Evolutionary conservation across 148 eudicot species (phyloP), one percentile per base, ranked within the genome.

Genomic region (Simmondsia chinensis): DNA sequence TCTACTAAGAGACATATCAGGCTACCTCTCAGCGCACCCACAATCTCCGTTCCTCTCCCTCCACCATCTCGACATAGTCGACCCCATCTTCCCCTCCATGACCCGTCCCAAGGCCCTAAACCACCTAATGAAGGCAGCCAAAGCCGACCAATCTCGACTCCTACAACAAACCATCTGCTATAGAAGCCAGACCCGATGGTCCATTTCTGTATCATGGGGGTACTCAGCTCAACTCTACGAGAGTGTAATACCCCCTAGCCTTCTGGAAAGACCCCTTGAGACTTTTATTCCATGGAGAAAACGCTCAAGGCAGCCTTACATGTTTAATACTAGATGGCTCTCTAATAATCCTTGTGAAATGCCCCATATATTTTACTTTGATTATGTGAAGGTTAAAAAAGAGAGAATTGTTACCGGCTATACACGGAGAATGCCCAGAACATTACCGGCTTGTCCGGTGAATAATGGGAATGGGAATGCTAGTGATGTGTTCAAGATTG

Each of bases 131-230:
- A 40, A 58, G 45, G 73, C 76, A 1, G 76, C 64, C 2, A 51
- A 57, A 28, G 49, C 29, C 2, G 81, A 74, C 36, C 51, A 46
- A 9, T 50, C 80, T 5, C 46, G 82, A 23, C 54, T 82, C 0
- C 52, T 82, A 0, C 85, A 77, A 50, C 85, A 85, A 73, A 77
- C 68, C 20, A 56, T 80, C 1, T 85, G 89, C 57, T 70, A 81
- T 15, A 30, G 65, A 39, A 61, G 62, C 28, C 46, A 24, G 0
- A 46, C 33, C 9, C 72, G 60, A 17, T 81, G 82, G 79, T 72
- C 86, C 1, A 33, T 67, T 48, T 72, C 86, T 15, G 42, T 66
- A 19, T 46, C 95, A 23, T 85, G 89, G 86, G 89, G 95, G 16
- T 85, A 80, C 58, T 56, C 75, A 0, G 53, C 59, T 6, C 80